Evolutionary conservation across 140 eudicot species (phyloP), one percentile per base, ranked within the genome.

Genomic region (Erigeron philadelphicus): DNA sequence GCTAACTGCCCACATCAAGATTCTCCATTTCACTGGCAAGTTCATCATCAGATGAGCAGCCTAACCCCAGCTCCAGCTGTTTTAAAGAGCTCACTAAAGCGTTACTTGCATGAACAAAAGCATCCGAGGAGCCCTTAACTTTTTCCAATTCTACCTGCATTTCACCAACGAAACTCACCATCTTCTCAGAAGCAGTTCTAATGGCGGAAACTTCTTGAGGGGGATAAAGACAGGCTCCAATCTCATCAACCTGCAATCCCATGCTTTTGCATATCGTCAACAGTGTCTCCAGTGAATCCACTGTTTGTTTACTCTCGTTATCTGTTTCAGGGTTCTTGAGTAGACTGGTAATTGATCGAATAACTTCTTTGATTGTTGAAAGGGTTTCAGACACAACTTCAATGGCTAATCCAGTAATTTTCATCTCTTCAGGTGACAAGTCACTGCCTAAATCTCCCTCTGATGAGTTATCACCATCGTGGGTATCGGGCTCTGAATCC

Each of bases 211-310:
- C 72, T 73, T 88, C 98, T 80, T 88, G 96, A 3, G 96, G 96
- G 12, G 98, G 98, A 81, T 92, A 88, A 66, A 92, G 93, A 76
- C 90, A 88, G 21, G 98, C 98, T 66, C 98, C 96, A 48, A 92
- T 81, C 76, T 92, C 98, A 61, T 92, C 96, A 9, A 88, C 81
- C 68, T 82, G 93, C 17, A 76, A 69, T 47, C 95, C 96, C 68
- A 89, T 76, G 11, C 61, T 84, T 68, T 74, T 90, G 75, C 86
- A 82, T 2, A 78, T 76, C 71, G 50, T 67, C 84, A 88, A 70
- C 38, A 92, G 70, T 42, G 56, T 83, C 81, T 92, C 98, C 43
- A 92, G 58, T 4, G 87, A 84, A 73, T 83, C 63, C 8, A 86
- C 88, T 11, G 61, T 76, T 8, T 78, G 56, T 4, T 64, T 66